These are phyloP conservation scores for Fusarium torreyae DNA, from an alignment of 2,329 filamentous ascomycete genomes.

Conservation along the genomic window DNA sequence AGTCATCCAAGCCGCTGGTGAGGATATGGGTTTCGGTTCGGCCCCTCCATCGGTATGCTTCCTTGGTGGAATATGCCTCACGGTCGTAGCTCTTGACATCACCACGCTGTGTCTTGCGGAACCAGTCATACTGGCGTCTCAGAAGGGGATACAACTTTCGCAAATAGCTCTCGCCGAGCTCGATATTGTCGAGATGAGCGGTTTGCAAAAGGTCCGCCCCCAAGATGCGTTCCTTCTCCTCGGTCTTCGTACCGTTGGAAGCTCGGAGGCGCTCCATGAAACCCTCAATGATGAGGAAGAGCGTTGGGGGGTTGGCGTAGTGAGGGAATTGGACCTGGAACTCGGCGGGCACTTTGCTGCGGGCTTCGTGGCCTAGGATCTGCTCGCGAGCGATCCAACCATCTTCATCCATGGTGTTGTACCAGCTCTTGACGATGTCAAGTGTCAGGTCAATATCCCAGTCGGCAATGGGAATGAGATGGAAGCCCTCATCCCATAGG, in stretches of 20 bases:
- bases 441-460: conserved; percentile 92
- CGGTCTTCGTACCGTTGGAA: conserved; percentile 63
- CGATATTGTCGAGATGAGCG: conserved; percentile 76
- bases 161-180: conserved; percentile 79
- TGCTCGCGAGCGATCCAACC: conserved; percentile 98
- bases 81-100: conserved; percentile 94
- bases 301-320: conserved; percentile 95
- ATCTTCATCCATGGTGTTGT: conserved; percentile 94
- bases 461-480: conserved; percentile 89
- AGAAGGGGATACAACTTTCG: conserved; percentile 87
- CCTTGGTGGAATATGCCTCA: conserved; percentile 87
- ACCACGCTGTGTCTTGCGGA: conserved; percentile 90
- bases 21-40: conserved; percentile 89
- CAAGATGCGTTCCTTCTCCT: conserved; percentile 61
- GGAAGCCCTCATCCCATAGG: conserved; percentile 98
- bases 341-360: conserved; percentile 93
- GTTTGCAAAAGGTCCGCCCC: conserved; percentile 68
- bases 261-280: conserved; percentile 84
- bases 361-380: conserved; percentile 91
- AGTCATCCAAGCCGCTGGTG: conserved; percentile 95
- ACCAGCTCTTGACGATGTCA: conserved; percentile 96
- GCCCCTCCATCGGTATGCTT: conserved; percentile 96
- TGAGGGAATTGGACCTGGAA: conserved; percentile 98
- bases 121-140: conserved; percentile 94
- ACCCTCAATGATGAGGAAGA: conserved; percentile 89